Conservation (phyloP, 352 stramenopile species). For the Phytophthora multivora region DNA sequence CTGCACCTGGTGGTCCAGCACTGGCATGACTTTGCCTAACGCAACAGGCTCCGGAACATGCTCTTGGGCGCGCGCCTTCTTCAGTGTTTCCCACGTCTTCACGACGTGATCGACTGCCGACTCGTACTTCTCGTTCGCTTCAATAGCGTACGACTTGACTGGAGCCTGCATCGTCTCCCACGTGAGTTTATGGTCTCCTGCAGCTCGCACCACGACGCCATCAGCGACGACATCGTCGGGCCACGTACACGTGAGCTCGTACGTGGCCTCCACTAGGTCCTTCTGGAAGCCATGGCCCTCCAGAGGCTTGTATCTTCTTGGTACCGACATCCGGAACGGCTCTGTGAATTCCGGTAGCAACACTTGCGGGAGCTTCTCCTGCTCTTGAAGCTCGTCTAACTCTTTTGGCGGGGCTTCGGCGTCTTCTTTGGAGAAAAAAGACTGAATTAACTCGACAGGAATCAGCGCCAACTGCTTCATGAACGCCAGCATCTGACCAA, state of each 20-base stretch:
- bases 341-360: slow-evolving; percentile 52
- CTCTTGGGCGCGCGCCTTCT: slow-evolving; percentile 1
- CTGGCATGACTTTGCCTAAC: slow-evolving; percentile 17
- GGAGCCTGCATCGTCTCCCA: slow-evolving; percentile 70
- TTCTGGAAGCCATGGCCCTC: slow-evolving; percentile 45
- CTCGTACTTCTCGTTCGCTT: slow-evolving; percentile 59
- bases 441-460: slow-evolving; percentile 18
- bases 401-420: slow-evolving; percentile 2
- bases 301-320: slow-evolving; percentile 33
- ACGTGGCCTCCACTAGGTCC: slow-evolving; percentile 18
- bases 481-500: slow-evolving; percentile 21
- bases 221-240: slow-evolving; percentile 37
- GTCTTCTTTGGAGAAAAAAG: slow-evolving; percentile 14
- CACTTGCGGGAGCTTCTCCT: slow-evolving; percentile 16
- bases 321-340: slow-evolving; percentile 46
- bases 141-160: slow-evolving; percentile 67
- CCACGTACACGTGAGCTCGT: slow-evolving; percentile 71
- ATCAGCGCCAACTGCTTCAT: slow-evolving; percentile 21
- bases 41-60: slow-evolving; percentile 7
- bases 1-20: slow-evolving; percentile 15
- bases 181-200: slow-evolving; percentile 51
- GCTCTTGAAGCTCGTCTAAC: slow-evolving; percentile 12
- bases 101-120: slow-evolving; percentile 34
- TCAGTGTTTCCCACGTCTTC: slow-evolving; percentile 23
- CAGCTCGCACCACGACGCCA: slow-evolving; percentile 35